Evolutionary conservation across 2,329 filamentous ascomycete genomes (phyloP), one percentile per base, ranked within the genome.

Genomic region (Venturia nashicola): DNA sequence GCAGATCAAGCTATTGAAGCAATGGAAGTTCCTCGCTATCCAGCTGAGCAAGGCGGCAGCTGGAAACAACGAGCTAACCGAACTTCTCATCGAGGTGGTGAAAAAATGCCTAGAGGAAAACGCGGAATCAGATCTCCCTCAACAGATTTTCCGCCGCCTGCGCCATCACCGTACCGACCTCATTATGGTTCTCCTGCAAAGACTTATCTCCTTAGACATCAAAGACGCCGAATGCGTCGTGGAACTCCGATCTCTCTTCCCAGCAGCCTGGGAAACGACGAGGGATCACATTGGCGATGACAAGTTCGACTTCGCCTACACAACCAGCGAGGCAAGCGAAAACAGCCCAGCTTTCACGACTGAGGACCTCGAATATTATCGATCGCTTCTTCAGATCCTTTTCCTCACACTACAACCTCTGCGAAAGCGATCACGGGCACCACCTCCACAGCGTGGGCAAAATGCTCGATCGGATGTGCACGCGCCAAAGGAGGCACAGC

Each of bases 21-120:
- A 90, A 64, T 97, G 93, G 91, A 92, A 95, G 73, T 86, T 90
- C 65, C 81, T 99, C 9, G 84, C 93, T 16, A 81, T 94, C 61
- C 93, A 97, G 71, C 82, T 99, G 60, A 62, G 74, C 77, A 46
- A 77, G 80, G 32, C 78, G 93, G 4, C 83, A 86, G 64, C 85
- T 83, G 69, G 82, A 3, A 61, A 51, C n/a, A 59, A 46, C 11
- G n/a, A n/a, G n/a, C 36, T 65, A 18, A 43, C 23, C 20, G 39
- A 23, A 32, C 27, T 89, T 64, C 86, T 96, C 77, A 79, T 90
- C 40, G 82, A 87, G 65, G 87, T 95, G 59, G 86, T 89, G 8
- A 83, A 86, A 67, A 86, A 90, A 69, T 96, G 91, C 70, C 79
- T 99, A 65, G 78, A 83, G 61, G 86, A 91, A 6, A 97, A 97